Base-by-base conservation (phyloP, 2,329 filamentous ascomycete genomes). In the Ceratocystis eucalypticola region DNA sequence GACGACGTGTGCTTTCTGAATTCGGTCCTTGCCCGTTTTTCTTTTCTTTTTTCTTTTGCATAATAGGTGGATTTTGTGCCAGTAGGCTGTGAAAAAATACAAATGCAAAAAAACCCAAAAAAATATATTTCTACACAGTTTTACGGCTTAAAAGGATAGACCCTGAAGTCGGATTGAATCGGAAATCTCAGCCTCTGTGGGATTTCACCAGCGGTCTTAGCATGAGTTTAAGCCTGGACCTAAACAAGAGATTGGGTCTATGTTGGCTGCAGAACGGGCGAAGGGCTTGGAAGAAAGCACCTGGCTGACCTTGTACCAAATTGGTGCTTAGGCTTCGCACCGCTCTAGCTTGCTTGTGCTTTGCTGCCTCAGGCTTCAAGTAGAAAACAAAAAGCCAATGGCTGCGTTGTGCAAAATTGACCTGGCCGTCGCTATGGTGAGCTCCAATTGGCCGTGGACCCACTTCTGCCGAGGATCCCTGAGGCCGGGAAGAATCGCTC, bases 401-500 rank as follows among this genome's bases (percentile, higher is more conserved):
- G 55, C 55, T 59, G 28, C n/a, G 55, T 59, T 59, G 55, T 37
- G 55, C 55, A 59, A 59, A 59, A 59, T 59, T 59, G 55, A 1
- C 33, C 55, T 59, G 55, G 55, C 55, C 55, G 55, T 59, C 55
- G 55, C 55, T 5, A 59, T 67, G 62, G 53, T 67, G 61, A 53
- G 17, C 44, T 63, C 53, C 61, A 63, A 67, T 67, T 67, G 65
- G 65, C 65, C 50, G 41, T 55, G 6, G 65, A 45, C 65, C 65
- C 65, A 67, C 65, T 67, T 64, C 41, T 64, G 48, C 61, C 53
- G 61, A 67, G 50, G 61, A 67, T 67, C 65, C 61, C 61, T 67
- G 65, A 67, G 50, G 46, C 61, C 65, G 65, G 65, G 50, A 67
- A 67, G 65, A 67, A 67, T 67, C 65, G 65, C 65, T 64, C 41